These are phyloP conservation scores for Penicillium oxalicum DNA, from an alignment of 2,329 filamentous ascomycete genomes.

Conservation along the genomic window DNA sequence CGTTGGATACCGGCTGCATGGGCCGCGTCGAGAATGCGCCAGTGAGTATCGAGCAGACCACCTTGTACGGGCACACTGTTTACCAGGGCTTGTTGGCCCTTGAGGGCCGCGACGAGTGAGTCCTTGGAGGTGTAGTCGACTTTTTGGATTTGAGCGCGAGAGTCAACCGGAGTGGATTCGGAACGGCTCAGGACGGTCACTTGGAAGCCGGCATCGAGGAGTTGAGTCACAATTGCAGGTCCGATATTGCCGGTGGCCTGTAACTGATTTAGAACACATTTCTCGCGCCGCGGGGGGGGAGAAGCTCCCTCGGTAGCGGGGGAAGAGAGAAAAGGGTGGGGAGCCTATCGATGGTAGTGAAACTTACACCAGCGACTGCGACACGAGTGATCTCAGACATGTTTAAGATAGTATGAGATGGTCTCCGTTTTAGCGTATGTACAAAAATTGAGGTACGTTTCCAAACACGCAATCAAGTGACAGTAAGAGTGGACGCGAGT, in stretches of 20 bases:
- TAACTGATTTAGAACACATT: background rate
- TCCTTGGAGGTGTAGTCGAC: slow-evolving; percentile 11
- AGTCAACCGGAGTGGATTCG: slow-evolving; percentile 3
- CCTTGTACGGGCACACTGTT: slow-evolving; percentile 12
- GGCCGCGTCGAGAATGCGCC: slow-evolving; percentile 28
- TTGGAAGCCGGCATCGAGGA: slow-evolving; percentile 7
- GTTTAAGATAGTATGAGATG: background rate
- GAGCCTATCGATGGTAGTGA: background rate
- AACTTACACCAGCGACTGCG: slow-evolving; percentile 10
- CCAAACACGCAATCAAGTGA: too few relatives aligned
- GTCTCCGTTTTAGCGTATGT: background rate
- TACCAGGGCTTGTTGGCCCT: slow-evolving; percentile 27
- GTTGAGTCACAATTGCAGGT: slow-evolving; percentile 9
- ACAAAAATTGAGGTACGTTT: background rate
- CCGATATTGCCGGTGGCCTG: slow-evolving; percentile 13
- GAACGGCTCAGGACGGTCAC: slow-evolving; percentile 10
- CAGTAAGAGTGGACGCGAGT: too few relatives aligned
- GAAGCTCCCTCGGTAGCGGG: too few relatives aligned
- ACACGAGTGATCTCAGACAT: slow-evolving; percentile 11
- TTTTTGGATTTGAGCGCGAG: slow-evolving; percentile 2
- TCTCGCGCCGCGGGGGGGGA: too few relatives aligned
- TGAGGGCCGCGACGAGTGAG: slow-evolving; percentile 17
- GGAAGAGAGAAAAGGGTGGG: too few relatives aligned
- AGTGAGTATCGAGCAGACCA: slow-evolving; percentile 5
- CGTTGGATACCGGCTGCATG: slow-evolving; percentile 25